Conservation (phyloP, 2,329 filamentous ascomycete species). For the Calonectria pseudoreteaudii region DNA sequence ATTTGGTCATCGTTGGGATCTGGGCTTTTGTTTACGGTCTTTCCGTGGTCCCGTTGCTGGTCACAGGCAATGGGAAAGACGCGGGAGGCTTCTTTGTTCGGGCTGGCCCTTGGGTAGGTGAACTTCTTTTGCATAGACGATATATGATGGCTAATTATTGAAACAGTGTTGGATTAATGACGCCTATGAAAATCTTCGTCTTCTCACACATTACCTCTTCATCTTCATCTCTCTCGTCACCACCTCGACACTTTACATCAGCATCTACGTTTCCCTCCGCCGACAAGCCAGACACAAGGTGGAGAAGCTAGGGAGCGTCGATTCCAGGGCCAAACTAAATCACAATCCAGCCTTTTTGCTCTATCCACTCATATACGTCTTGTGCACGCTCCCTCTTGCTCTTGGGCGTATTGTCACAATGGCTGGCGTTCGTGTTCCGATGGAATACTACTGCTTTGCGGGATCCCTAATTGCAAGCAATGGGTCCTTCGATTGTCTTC, state of each 20-base stretch:
- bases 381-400: constrained; percentile 75
- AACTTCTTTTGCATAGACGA: background rate
- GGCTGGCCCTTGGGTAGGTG: constrained; percentile 70
- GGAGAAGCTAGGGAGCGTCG: background rate
- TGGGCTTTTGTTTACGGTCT: constrained; percentile 72
- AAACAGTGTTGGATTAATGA: constrained; percentile 73
- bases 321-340: constrained; percentile 24
- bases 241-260: constrained; percentile 52
- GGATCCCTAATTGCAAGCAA: constrained; percentile 68
- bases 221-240: constrained; percentile 60
- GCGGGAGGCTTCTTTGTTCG: constrained; percentile 66
- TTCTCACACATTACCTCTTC: constrained; percentile 74
- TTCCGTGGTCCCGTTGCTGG: constrained; percentile 61
- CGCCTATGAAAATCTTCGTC: constrained; percentile 63
- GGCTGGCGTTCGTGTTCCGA: constrained; percentile 61
- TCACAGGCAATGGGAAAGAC: constrained; percentile 54
- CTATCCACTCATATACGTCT: constrained; percentile 75
- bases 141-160: background rate
- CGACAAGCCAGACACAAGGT: constrained; percentile 25
- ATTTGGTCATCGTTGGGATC: constrained; percentile 56
- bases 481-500: constrained; percentile 64
- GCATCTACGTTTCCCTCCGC: constrained; percentile 53
- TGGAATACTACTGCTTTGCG: constrained; percentile 68
- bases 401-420: constrained; percentile 72
- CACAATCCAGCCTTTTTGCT: constrained; percentile 68